Evolutionary conservation across 768 basidiomycete genomes (phyloP).

Genomic region (Leccinum boreale): DNA sequence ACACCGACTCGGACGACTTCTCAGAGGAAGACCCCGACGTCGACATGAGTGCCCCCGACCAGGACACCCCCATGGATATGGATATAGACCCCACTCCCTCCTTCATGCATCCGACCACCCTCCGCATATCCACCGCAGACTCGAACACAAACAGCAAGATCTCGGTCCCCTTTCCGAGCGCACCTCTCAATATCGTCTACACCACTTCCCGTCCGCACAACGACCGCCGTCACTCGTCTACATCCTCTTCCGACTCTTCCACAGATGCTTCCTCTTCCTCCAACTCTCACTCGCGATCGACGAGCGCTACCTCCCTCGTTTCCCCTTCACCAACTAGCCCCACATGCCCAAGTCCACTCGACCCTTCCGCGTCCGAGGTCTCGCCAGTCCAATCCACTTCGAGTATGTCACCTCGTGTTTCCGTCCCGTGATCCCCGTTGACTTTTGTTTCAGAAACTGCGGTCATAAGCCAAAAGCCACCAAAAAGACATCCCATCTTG

Average conservation of each 20-base stretch:
- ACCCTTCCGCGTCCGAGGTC: constrained; percentile 3
- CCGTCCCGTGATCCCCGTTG: neutral
- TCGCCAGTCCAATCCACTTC: neutral
- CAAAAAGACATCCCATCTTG: constrained; percentile 34
- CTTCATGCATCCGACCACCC: constrained; percentile 40
- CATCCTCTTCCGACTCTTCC: constrained; percentile 24
- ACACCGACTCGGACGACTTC: constrained; percentile 28
- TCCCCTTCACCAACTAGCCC: constrained; percentile 26
- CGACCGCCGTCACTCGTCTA: constrained; percentile 33
- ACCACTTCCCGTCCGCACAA: neutral
- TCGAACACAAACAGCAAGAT: constrained; percentile 6
- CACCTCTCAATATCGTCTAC: constrained; percentile 14
- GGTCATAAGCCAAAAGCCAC: constrained; percentile 5
- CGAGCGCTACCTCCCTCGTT: constrained; percentile 28
- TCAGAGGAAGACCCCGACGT: constrained; percentile 26
- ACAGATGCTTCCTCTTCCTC: constrained; percentile 25
- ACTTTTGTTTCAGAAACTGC: constrained; percentile 11
- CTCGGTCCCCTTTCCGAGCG: constrained; percentile 7
- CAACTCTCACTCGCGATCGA: constrained; percentile 19
- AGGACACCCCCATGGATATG: constrained; percentile 28
- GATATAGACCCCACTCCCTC: constrained; percentile 24
- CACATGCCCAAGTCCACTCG: constrained; percentile 7
- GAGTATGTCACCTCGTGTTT: neutral
- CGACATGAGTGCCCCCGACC: constrained; percentile 30
- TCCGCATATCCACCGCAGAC: constrained; percentile 29